Evolutionary conservation across 2,329 filamentous ascomycete species (phyloP), one percentile per base, ranked within the genome.

Genomic region (Macroventuria anomochaeta): DNA sequence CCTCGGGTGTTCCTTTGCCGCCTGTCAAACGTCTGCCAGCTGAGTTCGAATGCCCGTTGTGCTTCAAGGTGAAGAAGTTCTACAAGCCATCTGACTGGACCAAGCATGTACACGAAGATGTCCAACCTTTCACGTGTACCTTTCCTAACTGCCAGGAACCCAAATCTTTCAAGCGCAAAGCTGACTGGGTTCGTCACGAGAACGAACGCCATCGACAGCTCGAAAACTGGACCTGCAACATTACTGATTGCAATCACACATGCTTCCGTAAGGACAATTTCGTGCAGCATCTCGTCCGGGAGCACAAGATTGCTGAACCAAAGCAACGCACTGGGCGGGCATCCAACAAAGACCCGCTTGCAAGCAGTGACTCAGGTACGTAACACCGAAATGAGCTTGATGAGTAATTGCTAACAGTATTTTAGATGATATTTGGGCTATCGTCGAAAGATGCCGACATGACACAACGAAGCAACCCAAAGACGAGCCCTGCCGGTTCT

Each of bases 41-140:
- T 3, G 87, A 93, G 68, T 93, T 96, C 57, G 93, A 97, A 77
- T 97, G 93, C 63, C 88, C 89, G 31, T 79, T 96, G 18, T 96
- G 93, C 76, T 96, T 91, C 77, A 85, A 88, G 63, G 83, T 87
- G 46, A 96, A 95, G 79, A 91, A 87, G 65, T 92, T 95, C 64
- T 85, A 88, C 64, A 96, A 96, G 73, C 93, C 92, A 13, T 96
- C 92, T 0, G 93, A 97, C 74, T 97, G 93, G 93, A 96, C 92
- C 1, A 96, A 97, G 72, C 93, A 97, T 68, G 90, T 97, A 0
- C 91, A 96, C 64, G 93, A 96, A 75, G 93, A 97, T 70, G 86
- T 96, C 1, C 90, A 95, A 70, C 93, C 93, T 0, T 96, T 96
- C 64, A 96, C 91, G 3, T 97, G 93, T 75, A 96, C 92, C 0